Evolutionary conservation across 208 protist species (phyloP).

Genomic region (Strigomonas culicis): DNA sequence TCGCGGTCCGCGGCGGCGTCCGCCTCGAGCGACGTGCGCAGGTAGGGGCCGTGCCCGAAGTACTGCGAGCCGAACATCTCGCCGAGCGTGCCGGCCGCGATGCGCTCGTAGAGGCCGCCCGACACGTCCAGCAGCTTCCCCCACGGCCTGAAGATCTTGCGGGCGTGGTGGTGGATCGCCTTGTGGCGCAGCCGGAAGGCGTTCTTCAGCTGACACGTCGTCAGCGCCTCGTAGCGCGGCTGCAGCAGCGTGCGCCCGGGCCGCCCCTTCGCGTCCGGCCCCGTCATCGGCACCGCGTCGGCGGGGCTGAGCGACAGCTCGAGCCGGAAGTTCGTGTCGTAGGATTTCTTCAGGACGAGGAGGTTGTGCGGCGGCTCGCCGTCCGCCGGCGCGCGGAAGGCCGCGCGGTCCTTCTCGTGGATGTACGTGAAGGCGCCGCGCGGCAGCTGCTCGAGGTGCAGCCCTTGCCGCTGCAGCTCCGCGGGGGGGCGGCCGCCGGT

Average conservation of each 20-base stretch:
- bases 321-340: constrained; percentile 63
- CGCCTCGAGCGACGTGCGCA: constrained; percentile 24
- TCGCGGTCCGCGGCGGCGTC: constrained; percentile 47
- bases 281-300: constrained; percentile 12
- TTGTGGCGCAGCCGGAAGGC: constrained; percentile 67
- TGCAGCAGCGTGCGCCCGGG: constrained; percentile 17
- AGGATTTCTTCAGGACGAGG: constrained; percentile 68
- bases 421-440: constrained; percentile 43
- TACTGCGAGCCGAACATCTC: constrained; percentile 63
- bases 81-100: constrained; percentile 34
- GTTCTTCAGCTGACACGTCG: constrained; percentile 80
- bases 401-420: constrained; percentile 20
- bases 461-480: constrained; percentile 28
- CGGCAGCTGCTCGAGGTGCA: constrained; percentile 54
- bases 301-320: constrained; percentile 66
- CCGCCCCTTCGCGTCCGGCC: neutral
- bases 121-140: constrained; percentile 38
- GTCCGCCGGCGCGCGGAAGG: constrained; percentile 19
- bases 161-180: constrained; percentile 40
- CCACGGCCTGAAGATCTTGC: constrained; percentile 45
- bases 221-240: constrained; percentile 40
- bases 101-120: constrained; percentile 41
- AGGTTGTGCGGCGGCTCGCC: constrained; percentile 37
- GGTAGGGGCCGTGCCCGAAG: constrained; percentile 49
- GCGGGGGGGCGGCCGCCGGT: constrained; percentile 15